A percentile compares a stretch with the other conserved stretches of the same genome.
These are phyloP conservation scores for Wickerhamiella australiensis DNA, from an alignment of 805 yeast genomes.

Conservation along the genomic window DNA sequence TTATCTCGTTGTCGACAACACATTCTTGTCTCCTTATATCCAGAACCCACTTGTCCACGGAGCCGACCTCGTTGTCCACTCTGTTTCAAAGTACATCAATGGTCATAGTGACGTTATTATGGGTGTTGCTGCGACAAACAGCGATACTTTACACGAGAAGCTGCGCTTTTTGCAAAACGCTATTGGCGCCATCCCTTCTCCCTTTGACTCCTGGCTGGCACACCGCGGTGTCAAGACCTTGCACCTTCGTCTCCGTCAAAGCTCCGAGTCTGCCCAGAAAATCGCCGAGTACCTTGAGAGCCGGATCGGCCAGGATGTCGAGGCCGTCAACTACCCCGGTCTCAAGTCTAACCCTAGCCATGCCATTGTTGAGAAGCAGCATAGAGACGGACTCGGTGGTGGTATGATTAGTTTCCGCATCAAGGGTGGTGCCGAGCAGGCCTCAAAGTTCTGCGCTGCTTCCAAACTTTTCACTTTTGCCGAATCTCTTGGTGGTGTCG, in stretches of 20 bases:
- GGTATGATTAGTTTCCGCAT: constrained; percentile 86
- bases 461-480: constrained; percentile 75
- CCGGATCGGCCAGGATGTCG: constrained; percentile 36
- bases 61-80: constrained; percentile 79
- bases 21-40: constrained; percentile 76
- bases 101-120: constrained; percentile 88
- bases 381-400: constrained; percentile 76
- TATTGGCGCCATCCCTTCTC: constrained; percentile 78
- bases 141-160: constrained; percentile 45
- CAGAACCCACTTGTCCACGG: constrained; percentile 75
- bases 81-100: constrained; percentile 81
- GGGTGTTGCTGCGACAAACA: constrained; percentile 68
- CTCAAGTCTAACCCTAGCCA: constrained; percentile 51
- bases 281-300: constrained; percentile 52
- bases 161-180: constrained; percentile 76
- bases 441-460: constrained; percentile 56
- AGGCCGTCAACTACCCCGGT: constrained; percentile 75
- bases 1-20: constrained; percentile 70
- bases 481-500: constrained; percentile 85
- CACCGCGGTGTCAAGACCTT: constrained; percentile 84
- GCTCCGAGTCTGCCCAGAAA: constrained; percentile 50
- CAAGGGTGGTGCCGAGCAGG: constrained; percentile 68
- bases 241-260: constrained; percentile 65
- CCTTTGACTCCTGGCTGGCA: constrained; percentile 86
- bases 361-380: constrained; percentile 57